Base-by-base conservation (phyloP, 2,329 filamentous ascomycete species). In the Colletotrichum shisoi region DNA sequence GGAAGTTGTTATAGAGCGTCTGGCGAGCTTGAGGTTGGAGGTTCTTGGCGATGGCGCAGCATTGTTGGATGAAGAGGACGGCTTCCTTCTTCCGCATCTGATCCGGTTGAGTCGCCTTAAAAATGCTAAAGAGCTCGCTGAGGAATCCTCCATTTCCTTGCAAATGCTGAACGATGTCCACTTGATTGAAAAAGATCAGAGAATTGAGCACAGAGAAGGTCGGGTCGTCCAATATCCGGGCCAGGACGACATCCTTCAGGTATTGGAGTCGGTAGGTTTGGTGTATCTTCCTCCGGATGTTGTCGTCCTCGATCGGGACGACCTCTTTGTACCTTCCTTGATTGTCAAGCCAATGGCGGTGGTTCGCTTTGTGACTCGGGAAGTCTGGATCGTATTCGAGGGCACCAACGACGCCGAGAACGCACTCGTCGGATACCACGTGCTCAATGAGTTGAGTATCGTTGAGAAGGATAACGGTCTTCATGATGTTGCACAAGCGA, bases 351-450 rank as follows among this genome's bases (percentile, higher is more conserved):
- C 96, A 99, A 75, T 95, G 92, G 66, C 95, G 89, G 76, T 99
- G 95, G 75, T 98, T 98, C 27, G 95, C 94, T 77, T 97, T 98
- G 83, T 98, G 95, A 67, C 91, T 93, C 7, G 95, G 95, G 73
- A 98, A 99, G 78, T 99, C 95, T 0, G 95, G 94, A 74, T 99
- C 95, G 80, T 98, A 99, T 82, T 99, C 95, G 70, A 99, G 83
- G 27, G 95, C 95, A 68, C 95, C 95, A 44, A 99, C 94, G 31
- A 98, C 94, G 19, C 94, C 95, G 71, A 96, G 81, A 51, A 98
- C 89, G 71, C 94, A 90, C 65, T 93, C 88, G 79, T 98, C 94
- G 15, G 91, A 92, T 31, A 99, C 94, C 15, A 94, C 91, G 72
- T 93, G 90, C 78, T 99, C 95, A 74, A 99, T 97, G 70, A 99